Evolutionary conservation across 257 asterid genomes (phyloP).

Genomic region (Lantana camara): DNA sequence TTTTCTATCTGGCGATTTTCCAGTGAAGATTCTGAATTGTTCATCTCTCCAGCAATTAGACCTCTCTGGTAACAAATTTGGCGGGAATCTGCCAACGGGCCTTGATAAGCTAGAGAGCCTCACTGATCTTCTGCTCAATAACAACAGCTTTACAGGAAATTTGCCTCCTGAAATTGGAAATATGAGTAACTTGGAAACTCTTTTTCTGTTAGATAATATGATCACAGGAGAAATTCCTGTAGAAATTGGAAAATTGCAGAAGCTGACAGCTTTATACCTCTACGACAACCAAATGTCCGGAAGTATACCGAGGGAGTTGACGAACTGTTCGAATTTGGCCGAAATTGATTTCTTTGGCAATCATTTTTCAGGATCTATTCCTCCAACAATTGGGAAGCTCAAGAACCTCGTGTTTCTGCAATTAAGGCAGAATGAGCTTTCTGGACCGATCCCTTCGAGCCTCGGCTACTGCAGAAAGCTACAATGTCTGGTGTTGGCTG

Average conservation of each 20-base stretch:
- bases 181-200: conserved; percentile 50
- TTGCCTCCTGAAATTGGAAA: conserved; percentile 74
- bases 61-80: conserved; percentile 67
- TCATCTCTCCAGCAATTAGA: conserved; percentile 66
- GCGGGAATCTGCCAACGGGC: conserved; percentile 53
- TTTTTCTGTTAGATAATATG: conserved; percentile 71
- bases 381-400: conserved; percentile 75
- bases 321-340: conserved; percentile 62
- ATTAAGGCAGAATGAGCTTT: conserved; percentile 71
- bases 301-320: conserved; percentile 65
- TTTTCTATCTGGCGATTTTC: conserved; percentile 63
- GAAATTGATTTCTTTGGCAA: conserved; percentile 82
- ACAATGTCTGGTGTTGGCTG: conserved; percentile 65
- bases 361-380: conserved; percentile 67
- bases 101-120: conserved; percentile 54
- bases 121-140: conserved; percentile 84
- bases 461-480: conserved; percentile 84
- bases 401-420: conserved; percentile 63
- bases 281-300: conserved; percentile 84
- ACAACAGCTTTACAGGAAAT: conserved; percentile 71
- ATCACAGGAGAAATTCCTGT: conserved; percentile 64
- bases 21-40: conserved; percentile 56
- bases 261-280: conserved; percentile 56
- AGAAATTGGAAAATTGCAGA: conserved; percentile 71
- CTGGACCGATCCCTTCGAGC: conserved; percentile 76